Conservation (phyloP, 2,329 filamentous ascomycete genomes). For the Zymoseptoria brevis region DNA sequence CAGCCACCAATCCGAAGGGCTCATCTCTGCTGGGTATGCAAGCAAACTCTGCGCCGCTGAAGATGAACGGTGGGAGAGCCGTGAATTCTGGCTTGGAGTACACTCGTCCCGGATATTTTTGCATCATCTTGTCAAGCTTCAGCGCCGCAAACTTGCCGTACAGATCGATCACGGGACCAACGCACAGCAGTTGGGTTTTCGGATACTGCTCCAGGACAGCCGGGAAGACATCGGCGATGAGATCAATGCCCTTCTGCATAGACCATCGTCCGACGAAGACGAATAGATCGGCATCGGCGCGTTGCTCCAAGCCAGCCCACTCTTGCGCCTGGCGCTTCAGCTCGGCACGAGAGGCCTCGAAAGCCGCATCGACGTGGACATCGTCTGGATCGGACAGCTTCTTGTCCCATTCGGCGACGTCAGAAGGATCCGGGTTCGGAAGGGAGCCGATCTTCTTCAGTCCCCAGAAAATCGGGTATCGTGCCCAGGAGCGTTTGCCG, state of each 20-base stretch:
- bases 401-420: slow-evolving; percentile 54
- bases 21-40: slow-evolving; percentile 62
- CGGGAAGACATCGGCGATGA: slow-evolving; percentile 61
- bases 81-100: slow-evolving; percentile 64
- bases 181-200: slow-evolving; percentile 53
- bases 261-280: slow-evolving; percentile 64
- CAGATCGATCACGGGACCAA: slow-evolving; percentile 60
- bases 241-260: slow-evolving; percentile 60
- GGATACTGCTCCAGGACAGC: slow-evolving; percentile 52
- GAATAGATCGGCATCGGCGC: slow-evolving; percentile 55
- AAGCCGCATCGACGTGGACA: slow-evolving; percentile 46
- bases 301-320: slow-evolving; percentile 57
- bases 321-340: slow-evolving; percentile 56
- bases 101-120: slow-evolving; percentile 56
- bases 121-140: slow-evolving; percentile 57
- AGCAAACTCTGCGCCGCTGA: slow-evolving; percentile 60
- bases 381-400: slow-evolving; percentile 44
- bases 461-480: slow-evolving; percentile 64
- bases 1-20: slow-evolving; percentile 60
- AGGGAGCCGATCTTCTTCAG: slow-evolving; percentile 54
- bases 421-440: slow-evolving; percentile 58
- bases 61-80: slow-evolving; percentile 57
- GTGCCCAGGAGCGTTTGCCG: slow-evolving; percentile 56
- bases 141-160: slow-evolving; percentile 61
- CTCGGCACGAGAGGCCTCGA: slow-evolving; percentile 47